Evolutionary conservation across 345 rosid genomes (phyloP).

Genomic region (Leavenworthia alabamica): DNA sequence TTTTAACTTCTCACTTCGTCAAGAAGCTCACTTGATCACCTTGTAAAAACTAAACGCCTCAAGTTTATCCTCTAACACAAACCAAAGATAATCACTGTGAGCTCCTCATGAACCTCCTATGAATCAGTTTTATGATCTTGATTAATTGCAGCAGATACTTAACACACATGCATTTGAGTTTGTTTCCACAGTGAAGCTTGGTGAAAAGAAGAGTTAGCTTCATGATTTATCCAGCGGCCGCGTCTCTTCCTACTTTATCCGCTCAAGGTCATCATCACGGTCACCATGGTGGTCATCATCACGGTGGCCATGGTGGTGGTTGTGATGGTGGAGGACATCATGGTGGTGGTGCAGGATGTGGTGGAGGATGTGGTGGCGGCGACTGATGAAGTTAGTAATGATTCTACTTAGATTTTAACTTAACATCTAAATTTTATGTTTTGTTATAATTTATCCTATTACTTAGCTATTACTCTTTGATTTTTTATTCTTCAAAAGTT

Average conservation of each 20-base stretch:
- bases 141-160: neutral
- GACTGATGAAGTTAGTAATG: neutral
- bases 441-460: too few species aligned
- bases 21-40: neutral
- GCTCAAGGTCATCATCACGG: neutral
- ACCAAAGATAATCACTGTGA: neutral
- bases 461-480: too few species aligned
- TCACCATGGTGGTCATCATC: neutral
- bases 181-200: neutral
- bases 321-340: neutral
- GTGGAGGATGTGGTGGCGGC: neutral
- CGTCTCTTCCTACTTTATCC: slow-evolving; percentile 22
- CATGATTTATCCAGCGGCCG: slow-evolving; percentile 15
- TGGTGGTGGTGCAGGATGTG: neutral
- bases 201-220: neutral
- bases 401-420: neutral
- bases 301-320: neutral
- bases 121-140: neutral
- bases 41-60: neutral
- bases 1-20: neutral
- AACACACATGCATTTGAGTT: neutral
- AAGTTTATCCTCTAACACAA: neutral
- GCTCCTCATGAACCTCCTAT: slow-evolving; percentile 1
- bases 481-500: too few species aligned
- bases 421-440: neutral